Evolutionary conservation across 2,329 filamentous ascomycete genomes (phyloP).

Genomic region (Botrytis deweyae): DNA sequence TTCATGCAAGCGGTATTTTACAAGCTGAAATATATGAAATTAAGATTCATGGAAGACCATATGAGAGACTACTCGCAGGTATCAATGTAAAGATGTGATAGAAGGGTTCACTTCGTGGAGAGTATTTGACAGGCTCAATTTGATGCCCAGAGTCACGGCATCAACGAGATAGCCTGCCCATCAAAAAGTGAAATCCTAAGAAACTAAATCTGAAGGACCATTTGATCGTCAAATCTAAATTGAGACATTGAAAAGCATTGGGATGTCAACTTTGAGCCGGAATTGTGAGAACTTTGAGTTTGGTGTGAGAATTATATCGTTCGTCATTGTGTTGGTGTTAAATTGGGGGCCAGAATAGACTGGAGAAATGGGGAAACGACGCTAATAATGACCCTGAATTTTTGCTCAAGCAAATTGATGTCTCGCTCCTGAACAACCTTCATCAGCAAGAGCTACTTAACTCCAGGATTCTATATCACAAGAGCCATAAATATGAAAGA

Average conservation of each 20-base stretch:
- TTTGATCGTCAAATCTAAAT: background rate
- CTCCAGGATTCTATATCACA: background rate
- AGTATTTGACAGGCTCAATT: background rate
- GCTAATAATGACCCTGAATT: background rate
- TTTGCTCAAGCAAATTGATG: background rate
- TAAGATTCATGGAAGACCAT: background rate
- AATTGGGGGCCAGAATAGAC: background rate
- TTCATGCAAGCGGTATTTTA: background rate
- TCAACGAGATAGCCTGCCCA: background rate
- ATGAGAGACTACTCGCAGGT: background rate
- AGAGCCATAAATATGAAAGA: background rate
- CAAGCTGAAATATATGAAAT: background rate
- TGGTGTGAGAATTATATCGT: background rate
- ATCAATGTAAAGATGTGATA: background rate
- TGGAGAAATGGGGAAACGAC: background rate
- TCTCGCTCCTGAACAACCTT: background rate
- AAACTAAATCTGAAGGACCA: background rate
- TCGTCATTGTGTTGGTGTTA: background rate
- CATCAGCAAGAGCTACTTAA: too few relatives aligned
- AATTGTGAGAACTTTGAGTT: background rate
- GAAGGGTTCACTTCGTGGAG: background rate
- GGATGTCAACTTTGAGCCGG: background rate
- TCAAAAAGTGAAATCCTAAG: background rate
- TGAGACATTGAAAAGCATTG: background rate
- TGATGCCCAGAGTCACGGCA: background rate